Conservation (phyloP, 345 rosid species). For the Corchorus olitorius region DNA sequence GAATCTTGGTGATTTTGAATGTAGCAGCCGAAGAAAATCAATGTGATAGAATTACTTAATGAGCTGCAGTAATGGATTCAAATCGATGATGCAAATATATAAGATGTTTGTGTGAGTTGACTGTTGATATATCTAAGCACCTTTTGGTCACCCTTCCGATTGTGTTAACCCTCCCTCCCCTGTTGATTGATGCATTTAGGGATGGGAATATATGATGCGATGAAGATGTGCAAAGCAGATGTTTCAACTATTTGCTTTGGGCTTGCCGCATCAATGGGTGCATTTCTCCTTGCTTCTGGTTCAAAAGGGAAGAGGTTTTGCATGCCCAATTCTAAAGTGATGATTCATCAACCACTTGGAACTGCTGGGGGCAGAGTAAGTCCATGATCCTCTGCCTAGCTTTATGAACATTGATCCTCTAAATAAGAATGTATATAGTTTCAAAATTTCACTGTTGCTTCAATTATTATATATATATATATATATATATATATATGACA, state of each 20-base stretch:
- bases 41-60: background rate
- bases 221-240: conserved; percentile 95
- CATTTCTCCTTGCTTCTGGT: conserved; percentile 87
- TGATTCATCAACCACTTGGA: conserved; percentile 97
- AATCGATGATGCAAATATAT: background rate
- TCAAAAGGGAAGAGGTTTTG: conserved; percentile 90
- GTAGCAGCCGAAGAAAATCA: background rate
- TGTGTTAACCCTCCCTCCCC: conserved; percentile 3
- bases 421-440: background rate
- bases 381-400: conserved; percentile 16
- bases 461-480: background rate
- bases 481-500: background rate
- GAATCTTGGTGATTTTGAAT: background rate
- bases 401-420: conserved; percentile 1
- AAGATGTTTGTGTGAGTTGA: background rate
- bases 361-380: conserved; percentile 83
- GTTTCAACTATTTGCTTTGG: conserved; percentile 94
- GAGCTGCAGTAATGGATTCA: background rate
- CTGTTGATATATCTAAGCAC: background rate
- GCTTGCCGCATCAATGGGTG: conserved; percentile 93
- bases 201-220: conserved; percentile 95
- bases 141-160: conserved; percentile 10
- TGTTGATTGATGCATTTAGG: conserved; percentile 44
- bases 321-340: conserved; percentile 94
- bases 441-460: background rate